Evolutionary conservation across 179 eudicot genomes (phyloP), one percentile per base, ranked within the genome.

Genomic region (Camellia oleifera): DNA sequence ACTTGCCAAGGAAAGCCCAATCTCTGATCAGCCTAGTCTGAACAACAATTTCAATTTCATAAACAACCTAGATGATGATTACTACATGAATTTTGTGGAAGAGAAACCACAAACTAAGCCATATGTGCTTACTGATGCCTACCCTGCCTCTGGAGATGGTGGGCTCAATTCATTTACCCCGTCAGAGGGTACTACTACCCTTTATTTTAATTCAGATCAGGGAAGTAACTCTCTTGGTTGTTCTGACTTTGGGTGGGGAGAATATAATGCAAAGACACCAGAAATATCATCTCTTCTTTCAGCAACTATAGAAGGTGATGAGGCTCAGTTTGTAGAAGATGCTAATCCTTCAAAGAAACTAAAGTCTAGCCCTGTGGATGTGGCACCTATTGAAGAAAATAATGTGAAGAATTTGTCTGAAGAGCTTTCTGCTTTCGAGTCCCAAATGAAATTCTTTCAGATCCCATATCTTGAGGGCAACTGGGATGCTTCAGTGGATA

Each of bases 241-340:
- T 75, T 92, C 98, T 42, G 97, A 96, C 80, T 88, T 92, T 65
- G 85, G 81, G 10, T 92, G 96, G 94, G 98, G 90, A 74, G 97
- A 91, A 26, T 87, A 86, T 72, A 84, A 84, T 45, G 78, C 88
- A 1, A 89, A 72, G 56, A 93, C 97, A 32, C 95, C 94, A 0
- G 98, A 92, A 70, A 89, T 94, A 42, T 88, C 99, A 7, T 96
- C 99, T 4, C 79, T 92, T 82, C 87, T 94, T 54, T 78, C 93
- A 11, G 87, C 90, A 69, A 78, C 86, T 62, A 44, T 87, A 3
- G 91, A 87, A 79, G 82, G 42, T 57, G 89, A 86, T 70, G 94
- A 82, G 63, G 60, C 84, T 68, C 83, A 75, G n/a, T 78, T 84
- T 64, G 42, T 80, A 7, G 95, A 96, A 69, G 86, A 85, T 71